phyloP scores from a whole-genome alignment of 345 rosid species.

The Lumnitzera littorea region DNA sequence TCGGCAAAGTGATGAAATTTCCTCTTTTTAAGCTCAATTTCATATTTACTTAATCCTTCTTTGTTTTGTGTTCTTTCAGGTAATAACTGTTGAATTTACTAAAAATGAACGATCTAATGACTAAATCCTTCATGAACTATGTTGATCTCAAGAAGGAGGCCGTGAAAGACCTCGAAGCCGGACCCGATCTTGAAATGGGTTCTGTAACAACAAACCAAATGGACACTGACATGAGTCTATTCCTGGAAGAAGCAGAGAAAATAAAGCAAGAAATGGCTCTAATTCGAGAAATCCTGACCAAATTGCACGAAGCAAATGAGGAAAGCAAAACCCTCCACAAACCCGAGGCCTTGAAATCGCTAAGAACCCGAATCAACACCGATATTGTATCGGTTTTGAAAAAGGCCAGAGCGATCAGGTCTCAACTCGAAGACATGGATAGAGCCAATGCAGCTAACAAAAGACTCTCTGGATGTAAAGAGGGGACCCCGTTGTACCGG shows the following conservation, averaged over 20 bases:
- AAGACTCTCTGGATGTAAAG: constrained; percentile 68
- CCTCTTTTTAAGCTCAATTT: neutral
- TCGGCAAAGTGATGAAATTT: neutral
- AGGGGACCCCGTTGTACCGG: constrained; percentile 72
- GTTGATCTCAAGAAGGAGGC: constrained; percentile 92
- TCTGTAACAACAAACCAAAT: constrained; percentile 30
- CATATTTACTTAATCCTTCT: neutral
- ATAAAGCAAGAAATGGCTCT: constrained; percentile 77
- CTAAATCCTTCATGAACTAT: constrained; percentile 87
- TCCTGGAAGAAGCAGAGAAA: constrained; percentile 85
- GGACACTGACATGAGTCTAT: constrained; percentile 65
- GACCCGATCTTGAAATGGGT: constrained; percentile 61
- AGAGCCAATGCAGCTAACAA: constrained; percentile 65
- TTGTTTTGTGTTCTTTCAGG: neutral
- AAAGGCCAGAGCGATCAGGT: constrained; percentile 51
- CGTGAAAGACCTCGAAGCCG: constrained; percentile 86
- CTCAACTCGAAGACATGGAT: constrained; percentile 87
- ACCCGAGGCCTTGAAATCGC: constrained; percentile 54
- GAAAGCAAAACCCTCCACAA: constrained; percentile 82
- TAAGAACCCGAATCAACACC: constrained; percentile 58
- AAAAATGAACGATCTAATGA: constrained; percentile 93
- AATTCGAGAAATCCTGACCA: constrained; percentile 50
- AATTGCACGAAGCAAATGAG: constrained; percentile 63
- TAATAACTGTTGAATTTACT: neutral
- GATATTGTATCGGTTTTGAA: constrained; percentile 58